A percentile compares a stretch with the other conserved stretches of the same genome.
Conservation (phyloP, 495 filamentous ascomycete genomes). For the Aspergillus cavernicola region DNA sequence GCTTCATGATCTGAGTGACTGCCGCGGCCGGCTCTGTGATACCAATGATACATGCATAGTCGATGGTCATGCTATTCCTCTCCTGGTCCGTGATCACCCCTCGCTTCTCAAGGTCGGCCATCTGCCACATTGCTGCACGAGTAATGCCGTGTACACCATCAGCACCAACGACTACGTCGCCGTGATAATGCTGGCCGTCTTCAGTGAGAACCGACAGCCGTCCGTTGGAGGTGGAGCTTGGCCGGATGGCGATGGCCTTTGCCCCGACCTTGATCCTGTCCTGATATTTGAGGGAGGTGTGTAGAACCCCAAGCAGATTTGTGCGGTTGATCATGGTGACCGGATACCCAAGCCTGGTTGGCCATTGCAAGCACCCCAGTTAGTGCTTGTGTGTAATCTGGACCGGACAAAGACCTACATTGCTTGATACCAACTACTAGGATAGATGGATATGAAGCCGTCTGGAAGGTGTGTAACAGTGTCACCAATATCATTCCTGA, state of each 20-base stretch:
- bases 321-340: too few species aligned
- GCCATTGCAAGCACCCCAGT: too few species aligned
- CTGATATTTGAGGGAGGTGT: neutral
- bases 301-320: too few species aligned
- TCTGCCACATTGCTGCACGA: neutral
- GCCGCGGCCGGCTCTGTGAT: neutral
- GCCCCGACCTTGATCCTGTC: neutral
- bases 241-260: neutral
- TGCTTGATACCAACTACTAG: too few species aligned
- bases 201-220: neutral
- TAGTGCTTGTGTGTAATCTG: too few species aligned
- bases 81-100: neutral
- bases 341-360: too few species aligned
- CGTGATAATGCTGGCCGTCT: neutral
- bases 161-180: neutral
- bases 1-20: neutral
- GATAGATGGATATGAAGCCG: neutral
- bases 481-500: neutral
- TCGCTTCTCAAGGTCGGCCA: neutral
- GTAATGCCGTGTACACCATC: neutral
- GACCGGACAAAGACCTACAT: too few species aligned
- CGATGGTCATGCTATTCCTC: neutral
- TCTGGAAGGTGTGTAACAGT: neutral
- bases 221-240: neutral
- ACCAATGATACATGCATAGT: neutral